Conservation (phyloP, 345 rosid genomes). For the Camelina hispida region DNA sequence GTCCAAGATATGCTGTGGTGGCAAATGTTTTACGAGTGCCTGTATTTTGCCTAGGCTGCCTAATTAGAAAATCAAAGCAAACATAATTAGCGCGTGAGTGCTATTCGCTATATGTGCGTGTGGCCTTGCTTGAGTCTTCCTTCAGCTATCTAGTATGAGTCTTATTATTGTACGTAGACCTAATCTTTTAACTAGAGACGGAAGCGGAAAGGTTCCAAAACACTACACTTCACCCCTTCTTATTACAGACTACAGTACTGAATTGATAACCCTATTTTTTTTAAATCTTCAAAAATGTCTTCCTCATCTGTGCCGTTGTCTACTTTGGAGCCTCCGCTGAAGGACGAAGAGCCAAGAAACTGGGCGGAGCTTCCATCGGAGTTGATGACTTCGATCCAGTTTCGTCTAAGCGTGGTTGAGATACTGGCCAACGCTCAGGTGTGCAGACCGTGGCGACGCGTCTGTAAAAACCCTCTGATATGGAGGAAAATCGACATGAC, state of each 20-base stretch:
- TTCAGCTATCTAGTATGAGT: no score
- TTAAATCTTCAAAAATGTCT: not conserved
- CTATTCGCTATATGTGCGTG: no score
- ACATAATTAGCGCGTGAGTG: no score
- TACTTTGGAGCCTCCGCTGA: not conserved
- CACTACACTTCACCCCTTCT: not conserved
- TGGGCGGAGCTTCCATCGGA: constrained; percentile 63
- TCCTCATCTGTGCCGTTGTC: not conserved
- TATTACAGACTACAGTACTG: not conserved
- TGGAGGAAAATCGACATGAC: constrained; percentile 56
- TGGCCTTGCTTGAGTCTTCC: no score
- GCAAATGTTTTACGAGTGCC: no score
- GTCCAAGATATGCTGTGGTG: no score
- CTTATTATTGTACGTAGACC: no score
- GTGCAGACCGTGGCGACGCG: constrained; percentile 53
- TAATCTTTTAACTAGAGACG: not conserved
- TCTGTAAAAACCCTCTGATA: constrained; percentile 55
- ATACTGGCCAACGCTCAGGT: constrained; percentile 53
- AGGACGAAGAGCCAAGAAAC: constrained; percentile 8
- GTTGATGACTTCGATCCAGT: constrained; percentile 47
- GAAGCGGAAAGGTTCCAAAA: not conserved
- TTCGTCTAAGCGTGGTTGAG: constrained; percentile 39
- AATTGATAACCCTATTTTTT: no score
- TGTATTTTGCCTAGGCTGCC: no score
- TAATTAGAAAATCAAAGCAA: no score